phyloP scores from a whole-genome alignment of 257 asterid genomes.

The Solanum microdontum region DNA sequence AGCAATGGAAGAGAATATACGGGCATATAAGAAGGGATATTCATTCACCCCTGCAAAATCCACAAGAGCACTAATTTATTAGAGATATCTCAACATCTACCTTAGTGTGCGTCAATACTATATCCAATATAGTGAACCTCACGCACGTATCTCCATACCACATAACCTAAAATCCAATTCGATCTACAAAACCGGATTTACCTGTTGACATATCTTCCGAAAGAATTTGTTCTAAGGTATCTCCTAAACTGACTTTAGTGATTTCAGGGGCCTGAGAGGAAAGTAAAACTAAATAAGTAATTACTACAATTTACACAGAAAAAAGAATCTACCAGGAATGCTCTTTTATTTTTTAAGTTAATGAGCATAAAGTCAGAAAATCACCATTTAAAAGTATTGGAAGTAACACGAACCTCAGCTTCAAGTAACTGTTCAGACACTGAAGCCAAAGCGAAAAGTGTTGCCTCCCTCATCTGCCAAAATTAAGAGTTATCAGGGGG shows the following conservation, averaged over 20 bases:
- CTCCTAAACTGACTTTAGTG: constrained; percentile 24
- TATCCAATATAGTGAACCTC: neutral
- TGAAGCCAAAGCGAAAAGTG: constrained; percentile 76
- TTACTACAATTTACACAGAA: neutral
- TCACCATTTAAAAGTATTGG: neutral
- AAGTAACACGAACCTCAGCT: constrained; percentile 47
- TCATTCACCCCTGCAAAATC: constrained; percentile 53
- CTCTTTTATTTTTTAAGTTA: neutral
- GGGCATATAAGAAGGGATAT: constrained; percentile 86
- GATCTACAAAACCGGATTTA: constrained; percentile 17
- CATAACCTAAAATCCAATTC: neutral
- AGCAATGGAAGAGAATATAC: constrained; percentile 77
- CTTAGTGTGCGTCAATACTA: neutral
- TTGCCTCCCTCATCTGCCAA: constrained; percentile 86
- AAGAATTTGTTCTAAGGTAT: constrained; percentile 56
- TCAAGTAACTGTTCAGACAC: constrained; percentile 81
- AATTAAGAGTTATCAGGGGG: neutral
- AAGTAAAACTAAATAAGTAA: constrained; percentile 1
- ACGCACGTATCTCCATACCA: neutral
- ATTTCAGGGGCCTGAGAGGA: constrained; percentile 50
- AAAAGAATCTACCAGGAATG: neutral
- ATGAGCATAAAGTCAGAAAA: neutral
- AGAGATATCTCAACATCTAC: neutral
- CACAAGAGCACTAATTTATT: constrained; percentile 4
- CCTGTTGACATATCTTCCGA: constrained; percentile 80